These are phyloP conservation scores for Linnemannia schmuckeri DNA, from an alignment of 192 early-diverging fungal genomes.

Conservation along the genomic window DNA sequence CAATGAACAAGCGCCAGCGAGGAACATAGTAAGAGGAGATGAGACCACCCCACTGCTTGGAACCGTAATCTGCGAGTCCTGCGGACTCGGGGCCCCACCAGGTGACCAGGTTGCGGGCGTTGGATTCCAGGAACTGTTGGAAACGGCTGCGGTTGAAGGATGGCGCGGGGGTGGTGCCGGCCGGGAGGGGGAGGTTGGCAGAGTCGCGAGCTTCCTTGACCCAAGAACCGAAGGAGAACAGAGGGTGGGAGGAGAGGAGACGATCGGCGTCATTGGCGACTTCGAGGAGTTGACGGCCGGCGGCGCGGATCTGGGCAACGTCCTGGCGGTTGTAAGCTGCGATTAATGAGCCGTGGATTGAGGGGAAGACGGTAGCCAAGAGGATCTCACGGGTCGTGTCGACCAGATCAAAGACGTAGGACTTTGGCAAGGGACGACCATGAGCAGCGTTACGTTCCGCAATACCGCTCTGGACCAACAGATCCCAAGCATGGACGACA, in stretches of 20 bases:
- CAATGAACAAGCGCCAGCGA: slow-evolving; percentile 37
- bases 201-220: slow-evolving; percentile 29
- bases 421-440: slow-evolving; percentile 9
- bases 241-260: slow-evolving; percentile 16
- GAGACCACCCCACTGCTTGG: slow-evolving; percentile 50
- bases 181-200: slow-evolving; percentile 8
- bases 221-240: slow-evolving; percentile 34
- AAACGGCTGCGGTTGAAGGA: slow-evolving; percentile 20
- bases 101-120: slow-evolving; percentile 40
- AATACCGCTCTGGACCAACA: slow-evolving; percentile 12
- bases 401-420: slow-evolving; percentile 46
- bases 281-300: slow-evolving; percentile 21
- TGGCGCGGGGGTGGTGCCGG: background rate
- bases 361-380: slow-evolving; percentile 26
- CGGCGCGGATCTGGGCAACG: slow-evolving; percentile 14
- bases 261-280: slow-evolving; percentile 28
- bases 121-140: slow-evolving; percentile 49
- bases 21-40: slow-evolving; percentile 41
- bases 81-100: slow-evolving; percentile 39
- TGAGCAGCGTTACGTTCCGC: slow-evolving; percentile 6
- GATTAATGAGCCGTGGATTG: slow-evolving; percentile 21
- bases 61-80: slow-evolving; percentile 23
- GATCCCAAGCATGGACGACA: slow-evolving; percentile 42
- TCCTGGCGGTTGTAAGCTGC: slow-evolving; percentile 28
- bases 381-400: slow-evolving; percentile 49